Base-by-base conservation (phyloP, 75 land plant species). In the Gnetum montanum region DNA sequence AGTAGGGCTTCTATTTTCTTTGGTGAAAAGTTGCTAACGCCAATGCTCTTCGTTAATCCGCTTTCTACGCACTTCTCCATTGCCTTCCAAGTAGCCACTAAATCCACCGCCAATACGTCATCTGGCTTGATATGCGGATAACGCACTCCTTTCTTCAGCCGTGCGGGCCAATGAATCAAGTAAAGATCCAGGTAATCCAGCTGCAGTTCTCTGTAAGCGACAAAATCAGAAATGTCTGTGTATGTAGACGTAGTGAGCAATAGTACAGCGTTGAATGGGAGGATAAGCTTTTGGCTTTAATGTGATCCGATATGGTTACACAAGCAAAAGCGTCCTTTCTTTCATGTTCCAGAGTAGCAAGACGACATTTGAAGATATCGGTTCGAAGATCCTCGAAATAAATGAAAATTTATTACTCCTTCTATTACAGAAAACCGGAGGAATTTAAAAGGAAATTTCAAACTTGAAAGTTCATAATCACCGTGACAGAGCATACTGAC, bases 151-250 rank as follows among this genome's bases (percentile, higher is more conserved):
- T 80, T 75, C 27, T n/a, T 70, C 43, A 67, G 23, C 31, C 66
- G 72, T 35, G 86, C 13, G 0, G 96, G 96, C 74, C 71, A 82
- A 57, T 90, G 96, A 15, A 90, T 78, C 8, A 90, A 57, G 46
- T 77, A 86, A 29, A 90, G 70, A 75, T 90, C 88, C 49, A 90
- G 8, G 40, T 83, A 80, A 0, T 80, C 92, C 71, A 90, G 25
- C 43, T 68, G 48, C 69, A 88, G 56, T 7, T 65, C 70, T 47
- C 88, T 88, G 67, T 47, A 68, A 18, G 47, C 7, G 12, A 33
- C 18, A 28, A 8, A 48, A 48, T 25, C 60, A 31, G 10, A 16
- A 11, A 49, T n/a, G 20, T 24, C 12, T 31, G 31, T 37, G 24
- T 27, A 20, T 18, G 15, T 19, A 16, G 5, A 16, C 4, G 35